Percentiles rank a stretch among this genome's conserved stretches.
Evolutionary conservation across 2,329 filamentous ascomycete species (phyloP).

Genomic region (Fusarium austroafricanum): DNA sequence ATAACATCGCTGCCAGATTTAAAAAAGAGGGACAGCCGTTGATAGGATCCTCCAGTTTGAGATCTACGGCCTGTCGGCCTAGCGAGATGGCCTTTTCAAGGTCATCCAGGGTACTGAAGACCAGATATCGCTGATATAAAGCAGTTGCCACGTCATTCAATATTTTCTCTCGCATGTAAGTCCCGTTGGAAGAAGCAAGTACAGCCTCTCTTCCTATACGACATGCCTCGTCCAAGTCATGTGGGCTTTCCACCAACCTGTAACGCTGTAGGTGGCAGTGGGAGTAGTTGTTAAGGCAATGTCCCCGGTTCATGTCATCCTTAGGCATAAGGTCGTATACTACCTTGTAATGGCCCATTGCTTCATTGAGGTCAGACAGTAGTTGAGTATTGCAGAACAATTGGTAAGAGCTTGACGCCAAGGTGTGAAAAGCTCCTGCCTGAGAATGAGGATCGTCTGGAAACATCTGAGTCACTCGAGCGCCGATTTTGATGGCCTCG

Average conservation of each 20-base stretch:
- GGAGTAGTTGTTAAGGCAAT: background rate
- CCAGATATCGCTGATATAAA: background rate
- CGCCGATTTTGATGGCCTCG: background rate
- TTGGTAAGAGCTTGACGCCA: background rate
- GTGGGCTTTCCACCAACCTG: background rate
- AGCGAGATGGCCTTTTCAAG: background rate
- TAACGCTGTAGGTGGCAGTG: background rate
- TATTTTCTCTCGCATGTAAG: background rate
- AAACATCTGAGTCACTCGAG: background rate
- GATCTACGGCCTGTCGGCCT: background rate
- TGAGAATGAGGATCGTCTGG: background rate
- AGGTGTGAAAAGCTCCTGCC: background rate
- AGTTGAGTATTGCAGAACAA: background rate
- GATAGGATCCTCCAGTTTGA: background rate
- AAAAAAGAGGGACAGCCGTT: background rate
- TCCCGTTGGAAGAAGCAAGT: background rate
- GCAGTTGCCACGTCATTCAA: background rate
- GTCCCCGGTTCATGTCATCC: background rate
- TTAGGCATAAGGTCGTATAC: background rate
- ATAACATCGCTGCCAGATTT: background rate
- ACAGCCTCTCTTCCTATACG: background rate
- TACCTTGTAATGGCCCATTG: background rate
- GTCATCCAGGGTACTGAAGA: background rate
- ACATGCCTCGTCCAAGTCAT: background rate
- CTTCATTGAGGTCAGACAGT: background rate